Evolutionary conservation across 164 flowering plant genomes (phyloP), one percentile per base, ranked within the genome.

Genomic region (Magnolia officinalis): DNA sequence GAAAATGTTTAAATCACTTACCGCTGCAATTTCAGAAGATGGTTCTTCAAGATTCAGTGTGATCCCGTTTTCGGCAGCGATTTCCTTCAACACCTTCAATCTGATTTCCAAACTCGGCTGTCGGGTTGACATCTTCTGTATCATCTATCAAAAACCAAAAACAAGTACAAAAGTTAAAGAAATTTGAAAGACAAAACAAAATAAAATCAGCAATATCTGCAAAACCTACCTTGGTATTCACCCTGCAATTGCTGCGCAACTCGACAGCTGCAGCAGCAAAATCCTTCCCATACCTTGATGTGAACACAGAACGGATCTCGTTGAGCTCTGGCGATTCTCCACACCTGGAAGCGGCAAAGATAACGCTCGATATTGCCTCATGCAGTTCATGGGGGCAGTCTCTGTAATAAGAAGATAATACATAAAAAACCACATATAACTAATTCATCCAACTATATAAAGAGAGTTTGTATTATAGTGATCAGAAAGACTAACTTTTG

Each of bases 281-380:
- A 23, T 92, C 98, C 77, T 84, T 93, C 78, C 99, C 98, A 74
- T 76, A 96, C 11, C 86, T 83, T 8, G 90, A 78, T 0, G 86
- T 78, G 75, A 96, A 82, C 64, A 87, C 73, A 0, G 71, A 55
- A 6, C 94, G 97, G 74, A 95, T 85, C 82, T 92, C 89, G 74
- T 81, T 90, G 59, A 96, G 89, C 81, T 96, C 99, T 1, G 98
- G 98, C 50, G 90, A 87, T 8, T 93, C 96, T 31, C 98, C 98
- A 67, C 92, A 88, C 77, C 99, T 93, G 0, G 98, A 86, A 55
- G 95, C 76, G 1, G 93, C 98, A 78, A 76, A 93, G 7, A 90
- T 78, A 79, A 96, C 75, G 50, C 90, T 79, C 6, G 97, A 82
- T 49, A 84, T 78, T 7, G 93, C 93, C 86, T 93, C 99, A 52